Evolutionary conservation across 257 asterid species (phyloP), one percentile per base, ranked within the genome.

Genomic region (Solanum phureja): DNA sequence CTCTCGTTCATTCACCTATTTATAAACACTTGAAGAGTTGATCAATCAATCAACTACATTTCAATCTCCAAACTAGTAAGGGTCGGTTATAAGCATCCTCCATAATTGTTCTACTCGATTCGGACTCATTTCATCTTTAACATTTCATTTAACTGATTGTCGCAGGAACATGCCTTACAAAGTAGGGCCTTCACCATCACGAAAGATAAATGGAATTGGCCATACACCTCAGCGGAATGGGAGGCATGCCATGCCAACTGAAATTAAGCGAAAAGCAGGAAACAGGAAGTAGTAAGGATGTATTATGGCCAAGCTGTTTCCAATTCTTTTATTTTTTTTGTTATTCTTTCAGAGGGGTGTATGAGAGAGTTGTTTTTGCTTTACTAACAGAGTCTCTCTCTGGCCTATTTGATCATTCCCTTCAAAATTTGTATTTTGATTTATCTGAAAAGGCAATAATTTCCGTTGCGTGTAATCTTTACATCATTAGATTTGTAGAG

Each of bases 131-230:
- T n/a, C n/a, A n/a, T n/a, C n/a, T n/a, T n/a, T n/a, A n/a, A n/a
- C n/a, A n/a, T n/a, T n/a, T 88, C 74, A 35, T 85, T 87, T 49
- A 46, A 29, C 71, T 82, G 86, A 49, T 18, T 29, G 44, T 49
- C 12, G 76, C 93, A 95, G 99, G 95, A 92, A 90, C 89, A 87
- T 92, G 93, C 90, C 90, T 83, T 90, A 95, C 34, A 97, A 89
- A 90, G n/a, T 83, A 58, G 96, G 93, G 64, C 94, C 95, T 62
- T 95, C 98, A 31, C 96, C 96, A 13, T 93, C 94, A 40, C 90
- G 94, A 81, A 97, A 94, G 90, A 87, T 86, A n/a, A 90, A 79
- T 87, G 94, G 93, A 83, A 85, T 79, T 86, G 91, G 90, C 81
- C 96, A 89, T 86, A 83, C 93, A 46, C 89, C 93, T 84, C 95